Percentiles rank a stretch among this genome's conserved stretches.
phyloP scores from a whole-genome alignment of 2,329 filamentous ascomycete genomes.

The Hymenoscyphus occultus region DNA sequence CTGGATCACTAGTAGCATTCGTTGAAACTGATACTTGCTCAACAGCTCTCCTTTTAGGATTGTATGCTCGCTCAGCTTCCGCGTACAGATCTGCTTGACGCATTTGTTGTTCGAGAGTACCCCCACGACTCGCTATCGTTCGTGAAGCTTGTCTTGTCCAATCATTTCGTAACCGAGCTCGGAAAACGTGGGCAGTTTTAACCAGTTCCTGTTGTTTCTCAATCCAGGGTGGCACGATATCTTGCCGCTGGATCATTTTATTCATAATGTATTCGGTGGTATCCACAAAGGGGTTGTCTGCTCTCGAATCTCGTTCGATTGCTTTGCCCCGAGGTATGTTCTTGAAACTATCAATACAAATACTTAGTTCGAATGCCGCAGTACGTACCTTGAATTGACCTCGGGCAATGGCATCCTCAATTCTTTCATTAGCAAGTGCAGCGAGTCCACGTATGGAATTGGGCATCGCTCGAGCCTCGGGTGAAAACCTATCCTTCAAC shows the following conservation, averaged over 20 bases:
- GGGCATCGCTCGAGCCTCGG: slow-evolving; percentile 69
- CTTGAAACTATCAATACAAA: slow-evolving; percentile 33
- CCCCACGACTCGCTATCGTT: slow-evolving; percentile 74
- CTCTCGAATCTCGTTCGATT: slow-evolving; percentile 76
- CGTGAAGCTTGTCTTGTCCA: slow-evolving; percentile 83
- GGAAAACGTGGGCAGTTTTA: slow-evolving; percentile 66
- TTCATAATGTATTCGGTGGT: slow-evolving; percentile 99
- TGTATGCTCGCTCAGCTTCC: slow-evolving; percentile 64
- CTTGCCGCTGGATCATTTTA: slow-evolving; percentile 95
- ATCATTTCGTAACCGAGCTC: slow-evolving; percentile 70
- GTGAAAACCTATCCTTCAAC: slow-evolving; percentile 76
- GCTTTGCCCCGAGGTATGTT: slow-evolving; percentile 78
- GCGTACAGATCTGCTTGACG: slow-evolving; percentile 70
- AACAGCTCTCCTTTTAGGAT: slow-evolving; percentile 50
- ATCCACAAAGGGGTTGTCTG: slow-evolving; percentile 85
- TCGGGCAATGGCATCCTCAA: slow-evolving; percentile 88
- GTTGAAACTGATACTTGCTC: slow-evolving; percentile 49
- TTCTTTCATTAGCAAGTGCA: slow-evolving; percentile 83
- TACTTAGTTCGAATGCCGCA: background rate
- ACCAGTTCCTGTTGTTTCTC: slow-evolving; percentile 94
- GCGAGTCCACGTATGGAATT: slow-evolving; percentile 74
- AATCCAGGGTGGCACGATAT: slow-evolving; percentile 96
- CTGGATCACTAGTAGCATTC: slow-evolving; percentile 47
- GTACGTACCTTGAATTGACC: slow-evolving; percentile 68
- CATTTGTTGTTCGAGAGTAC: slow-evolving; percentile 71